Conservation (phyloP, 23 red algal species). For the Agarophyton chilense region DNA sequence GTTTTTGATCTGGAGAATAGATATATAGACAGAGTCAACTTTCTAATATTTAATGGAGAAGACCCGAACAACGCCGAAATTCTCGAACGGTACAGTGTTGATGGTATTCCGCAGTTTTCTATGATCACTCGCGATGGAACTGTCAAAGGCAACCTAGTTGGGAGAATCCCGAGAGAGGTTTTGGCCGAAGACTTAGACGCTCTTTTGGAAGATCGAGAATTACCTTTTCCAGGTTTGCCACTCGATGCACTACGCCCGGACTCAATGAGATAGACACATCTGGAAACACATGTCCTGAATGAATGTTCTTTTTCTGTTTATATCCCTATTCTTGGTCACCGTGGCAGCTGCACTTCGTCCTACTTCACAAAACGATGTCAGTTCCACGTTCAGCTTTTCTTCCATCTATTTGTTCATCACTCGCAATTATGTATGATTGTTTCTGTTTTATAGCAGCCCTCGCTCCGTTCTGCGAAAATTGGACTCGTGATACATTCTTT, state of each 20-base stretch:
- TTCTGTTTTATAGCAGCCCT: too few relatives aligned
- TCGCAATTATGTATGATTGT: too few relatives aligned
- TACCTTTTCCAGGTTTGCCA: conserved; percentile 56
- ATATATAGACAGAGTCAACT: conserved; percentile 45
- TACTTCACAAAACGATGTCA: too few relatives aligned
- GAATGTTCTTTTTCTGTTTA: too few relatives aligned
- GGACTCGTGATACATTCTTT: too few relatives aligned
- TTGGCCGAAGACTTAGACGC: conserved; percentile 60
- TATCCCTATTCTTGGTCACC: too few relatives aligned
- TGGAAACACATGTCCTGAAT: too few relatives aligned
- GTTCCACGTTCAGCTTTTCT: too few relatives aligned
- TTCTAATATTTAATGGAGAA: conserved; percentile 67
- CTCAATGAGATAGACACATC: neutral
- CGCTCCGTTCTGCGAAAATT: too few relatives aligned
- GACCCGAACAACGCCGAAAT: conserved; percentile 56
- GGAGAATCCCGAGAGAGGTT: conserved; percentile 53
- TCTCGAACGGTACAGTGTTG: conserved; percentile 54
- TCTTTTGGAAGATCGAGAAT: conserved; percentile 34
- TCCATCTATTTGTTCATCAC: too few relatives aligned
- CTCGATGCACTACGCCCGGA: neutral
- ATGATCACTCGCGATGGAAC: conserved; percentile 46
- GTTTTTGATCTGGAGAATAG: conserved; percentile 59
- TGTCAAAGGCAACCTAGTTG: conserved; percentile 48
- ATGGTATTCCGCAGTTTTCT: conserved; percentile 72
- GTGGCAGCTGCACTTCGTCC: too few relatives aligned